Evolutionary conservation across 2,329 filamentous ascomycete species (phyloP).

Genomic region (Phaeosphaeriaceae sp.): DNA sequence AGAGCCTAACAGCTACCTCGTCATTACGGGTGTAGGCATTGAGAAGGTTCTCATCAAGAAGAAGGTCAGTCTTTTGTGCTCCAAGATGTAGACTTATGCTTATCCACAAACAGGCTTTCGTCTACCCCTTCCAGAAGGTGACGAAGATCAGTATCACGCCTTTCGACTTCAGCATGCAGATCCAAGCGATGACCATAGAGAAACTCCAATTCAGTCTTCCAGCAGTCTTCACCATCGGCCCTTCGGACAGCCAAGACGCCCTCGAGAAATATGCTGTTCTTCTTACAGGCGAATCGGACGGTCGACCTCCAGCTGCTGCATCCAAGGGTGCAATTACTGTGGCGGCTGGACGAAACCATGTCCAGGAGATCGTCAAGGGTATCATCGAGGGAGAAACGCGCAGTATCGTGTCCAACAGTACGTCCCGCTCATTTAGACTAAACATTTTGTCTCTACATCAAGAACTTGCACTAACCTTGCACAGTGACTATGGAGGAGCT

Average conservation of each 20-base stretch:
- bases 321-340: constrained; percentile 49
- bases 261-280: constrained; percentile 85
- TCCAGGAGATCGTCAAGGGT: constrained; percentile 85
- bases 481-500: constrained; percentile 97
- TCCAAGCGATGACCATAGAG: constrained; percentile 89
- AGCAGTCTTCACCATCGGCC: constrained; percentile 85
- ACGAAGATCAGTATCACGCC: constrained; percentile 67
- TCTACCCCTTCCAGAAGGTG: constrained; percentile 49
- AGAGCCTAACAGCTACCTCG: constrained; percentile 82
- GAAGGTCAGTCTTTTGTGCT: constrained; percentile 56
- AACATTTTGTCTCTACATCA: too few relatives aligned
- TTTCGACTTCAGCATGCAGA: constrained; percentile 81
- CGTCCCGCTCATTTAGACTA: too few relatives aligned
- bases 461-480: too few relatives aligned
- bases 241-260: constrained; percentile 72
- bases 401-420: too few relatives aligned
- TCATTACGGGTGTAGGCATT: constrained; percentile 81
- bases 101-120: constrained; percentile 36
- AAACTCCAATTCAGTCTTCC: constrained; percentile 84
- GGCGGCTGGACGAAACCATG: constrained; percentile 65
- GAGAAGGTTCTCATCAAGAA: constrained; percentile 79
- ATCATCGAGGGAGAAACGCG: constrained; percentile 90
- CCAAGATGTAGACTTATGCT: constrained; percentile 53
- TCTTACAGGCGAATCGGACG: constrained; percentile 68
- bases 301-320: constrained; percentile 44